Conservation (phyloP, 2,329 filamentous ascomycete species). For the Calonectria hawksworthii region DNA sequence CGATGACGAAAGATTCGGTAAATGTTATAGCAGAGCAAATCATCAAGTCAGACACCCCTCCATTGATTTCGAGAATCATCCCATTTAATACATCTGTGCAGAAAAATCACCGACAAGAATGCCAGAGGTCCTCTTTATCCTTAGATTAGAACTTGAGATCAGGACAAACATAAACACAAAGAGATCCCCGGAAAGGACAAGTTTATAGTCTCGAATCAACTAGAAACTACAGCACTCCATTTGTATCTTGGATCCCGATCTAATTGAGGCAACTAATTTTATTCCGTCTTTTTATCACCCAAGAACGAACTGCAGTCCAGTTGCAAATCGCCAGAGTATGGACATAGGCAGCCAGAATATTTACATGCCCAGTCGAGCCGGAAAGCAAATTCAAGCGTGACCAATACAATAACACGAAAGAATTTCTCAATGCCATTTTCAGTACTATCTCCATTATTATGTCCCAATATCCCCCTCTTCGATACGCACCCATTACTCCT, state of each 20-base stretch:
- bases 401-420: no score
- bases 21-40: neutral
- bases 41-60: neutral
- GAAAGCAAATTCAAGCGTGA: no score
- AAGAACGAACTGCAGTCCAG: no score
- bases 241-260: neutral
- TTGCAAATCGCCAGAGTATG: no score
- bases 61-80: neutral
- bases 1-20: neutral
- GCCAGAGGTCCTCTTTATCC: neutral
- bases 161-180: neutral
- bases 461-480: no score
- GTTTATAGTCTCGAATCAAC: neutral
- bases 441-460: no score
- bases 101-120: neutral
- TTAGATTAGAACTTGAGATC: neutral
- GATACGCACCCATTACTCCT: no score
- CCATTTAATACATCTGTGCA: neutral
- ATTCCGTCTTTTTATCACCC: no score
- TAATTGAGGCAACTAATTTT: no score
- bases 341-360: no score
- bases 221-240: neutral
- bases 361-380: no score
- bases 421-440: no score
- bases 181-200: neutral